Base-by-base conservation (phyloP, 2,329 filamentous ascomycete species). In the Cordyceps farinosa region DNA sequence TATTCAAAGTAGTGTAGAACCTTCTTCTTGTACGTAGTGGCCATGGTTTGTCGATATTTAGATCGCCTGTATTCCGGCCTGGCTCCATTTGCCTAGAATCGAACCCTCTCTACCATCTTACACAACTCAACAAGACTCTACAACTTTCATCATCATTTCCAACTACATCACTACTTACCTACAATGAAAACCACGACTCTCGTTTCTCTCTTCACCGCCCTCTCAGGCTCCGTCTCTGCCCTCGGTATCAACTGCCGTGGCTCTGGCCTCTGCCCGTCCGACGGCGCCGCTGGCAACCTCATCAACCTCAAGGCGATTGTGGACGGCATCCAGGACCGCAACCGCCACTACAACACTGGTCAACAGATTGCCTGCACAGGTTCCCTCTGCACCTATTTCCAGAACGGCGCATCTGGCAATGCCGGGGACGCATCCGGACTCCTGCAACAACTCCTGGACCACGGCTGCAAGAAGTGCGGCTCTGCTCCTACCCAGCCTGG, bases 211-310 rank as follows among this genome's bases (percentile, higher is more conserved):
- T 44, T 58, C 11, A 47, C 62, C 29, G 40, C 66, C 38, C 36
- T 64, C n/a, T 51, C 61, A 4, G 65, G 56, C 38, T 53, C 38
- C 30, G 64, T 51, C 47, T 48, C 65, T 1, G 64, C 66, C 0
- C 61, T 65, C 1, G 67, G 66, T 32, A 67, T 65, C 32, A 66
- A 67, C 57, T 69, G 67, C 60, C 56, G 65, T 30, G 66, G 63
- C 44, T 67, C 67, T 8, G 65, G 59, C 32, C n/a, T 61, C 10
- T 69, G 67, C 45, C 54, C 54, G 3, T 64, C 62, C 11, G 54
- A 58, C 53, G 62, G 62, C 34, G 62, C 55, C 34, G 62, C 62
- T 32, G 53, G 34, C 58, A 51, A 10, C 13, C 32, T 65, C 48
- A 67, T 11, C 56, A 64, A 17, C 61, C 61, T 13, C 60, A 63